Base-by-base conservation (phyloP, 208 protist genomes). In the Crithidia brevicula region DNA sequence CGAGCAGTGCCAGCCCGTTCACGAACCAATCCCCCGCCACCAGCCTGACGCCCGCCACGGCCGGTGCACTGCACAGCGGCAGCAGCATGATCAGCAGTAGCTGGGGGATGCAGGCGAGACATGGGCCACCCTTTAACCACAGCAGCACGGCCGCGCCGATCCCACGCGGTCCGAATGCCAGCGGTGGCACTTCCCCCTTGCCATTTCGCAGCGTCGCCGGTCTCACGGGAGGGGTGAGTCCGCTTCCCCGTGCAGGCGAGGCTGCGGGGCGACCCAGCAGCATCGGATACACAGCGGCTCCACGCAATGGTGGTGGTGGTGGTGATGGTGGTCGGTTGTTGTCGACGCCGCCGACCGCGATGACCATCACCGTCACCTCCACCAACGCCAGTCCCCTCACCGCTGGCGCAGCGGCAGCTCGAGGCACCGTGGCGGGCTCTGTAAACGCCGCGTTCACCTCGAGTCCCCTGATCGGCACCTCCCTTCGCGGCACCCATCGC, bases 151-250 rank as follows among this genome's bases (percentile, higher is more conserved):
- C 51, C 3, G 18, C 31, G 1, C 51, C 51, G 22, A 27, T 57
- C 31, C 51, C 51, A 3, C 51, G 51, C 27, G 51, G 30, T 15
- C 51, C 51, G 28, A 8, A 18, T 20, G 27, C 6, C 20, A 20
- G 34, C 27, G 56, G 38, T 18, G 38, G 22, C 18, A 7, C 3
- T 23, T 40, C 57, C 4, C 42, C 57, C 0, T n/a, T 63, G 4
- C 27, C 16, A 5, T 63, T 63, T 27, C 40, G 30, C 11, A 63
- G 42, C 23, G 42, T 63, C 28, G 57, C 42, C 5, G 57, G 57
- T 2, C 13, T 52, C 13, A 25, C 28, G 8, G 43, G 57, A 8
- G 57, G 57, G 2, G 40, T 27, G 3, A 50, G 18, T 28, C 28
- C 42, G 1, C 28, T 52, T 13, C 10, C 30, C 3, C 57, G 25